A percentile compares a stretch with the other conserved stretches of the same genome.
Conservation (phyloP, 805 yeast genomes). For the Cyberlindnera mycetangii region DNA sequence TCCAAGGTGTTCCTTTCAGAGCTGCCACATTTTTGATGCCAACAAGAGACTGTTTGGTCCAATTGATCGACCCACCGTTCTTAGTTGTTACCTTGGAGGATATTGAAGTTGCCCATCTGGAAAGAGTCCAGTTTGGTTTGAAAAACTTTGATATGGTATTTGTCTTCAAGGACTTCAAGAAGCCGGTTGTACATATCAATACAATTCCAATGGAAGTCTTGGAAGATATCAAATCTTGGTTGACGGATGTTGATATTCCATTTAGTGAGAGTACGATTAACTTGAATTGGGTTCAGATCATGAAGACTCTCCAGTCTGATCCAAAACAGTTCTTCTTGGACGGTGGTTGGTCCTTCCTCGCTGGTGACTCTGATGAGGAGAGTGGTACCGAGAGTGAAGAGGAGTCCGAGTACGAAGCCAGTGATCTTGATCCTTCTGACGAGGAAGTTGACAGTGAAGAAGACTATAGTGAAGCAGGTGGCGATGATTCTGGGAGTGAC, state of each 20-base stretch:
- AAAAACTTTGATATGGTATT: constrained; percentile 97
- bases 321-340: constrained; percentile 91
- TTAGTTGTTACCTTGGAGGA: constrained; percentile 87
- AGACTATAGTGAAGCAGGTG: constrained; percentile 34
- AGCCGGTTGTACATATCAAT: constrained; percentile 87
- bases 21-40: constrained; percentile 95
- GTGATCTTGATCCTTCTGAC: constrained; percentile 42
- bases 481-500: constrained; percentile 31
- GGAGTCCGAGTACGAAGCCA: constrained; percentile 50
- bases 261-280: constrained; percentile 92
- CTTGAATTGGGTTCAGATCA: constrained; percentile 91
- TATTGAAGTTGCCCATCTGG: constrained; percentile 91
- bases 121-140: constrained; percentile 95
- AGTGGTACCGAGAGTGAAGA: constrained; percentile 65
- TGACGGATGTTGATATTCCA: constrained; percentile 96
- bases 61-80: constrained; percentile 92
- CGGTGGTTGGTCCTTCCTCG: constrained; percentile 96
- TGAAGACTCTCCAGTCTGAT: constrained; percentile 89
- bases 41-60: constrained; percentile 93
- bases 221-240: constrained; percentile 94
- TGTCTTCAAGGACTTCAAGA: constrained; percentile 85
- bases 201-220: constrained; percentile 91
- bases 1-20: constrained; percentile 95
- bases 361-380: constrained; percentile 81
- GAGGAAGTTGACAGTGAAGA: constrained; percentile 39